These are phyloP conservation scores for Kockiozyma suomiensis DNA, from an alignment of 805 yeast species.

Conservation along the genomic window DNA sequence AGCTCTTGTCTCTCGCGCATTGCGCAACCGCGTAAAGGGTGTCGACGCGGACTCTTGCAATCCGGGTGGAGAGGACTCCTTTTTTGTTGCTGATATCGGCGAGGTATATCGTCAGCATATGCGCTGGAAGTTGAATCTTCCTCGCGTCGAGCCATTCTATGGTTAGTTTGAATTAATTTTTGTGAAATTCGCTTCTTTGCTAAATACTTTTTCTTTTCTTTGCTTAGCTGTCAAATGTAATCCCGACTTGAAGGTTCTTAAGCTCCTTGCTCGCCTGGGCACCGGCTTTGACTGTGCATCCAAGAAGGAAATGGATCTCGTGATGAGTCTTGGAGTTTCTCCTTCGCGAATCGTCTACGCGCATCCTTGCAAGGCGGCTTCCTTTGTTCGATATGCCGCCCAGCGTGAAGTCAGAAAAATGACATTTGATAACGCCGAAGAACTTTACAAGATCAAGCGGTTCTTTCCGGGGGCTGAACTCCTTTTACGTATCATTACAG, in stretches of 20 bases:
- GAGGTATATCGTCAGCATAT: constrained; percentile 62
- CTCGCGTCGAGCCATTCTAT: constrained; percentile 81
- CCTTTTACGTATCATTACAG: constrained; percentile 81
- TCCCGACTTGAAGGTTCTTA: constrained; percentile 64
- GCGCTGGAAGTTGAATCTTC: constrained; percentile 68
- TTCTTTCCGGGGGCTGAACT: constrained; percentile 71
- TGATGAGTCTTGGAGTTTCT: constrained; percentile 63
- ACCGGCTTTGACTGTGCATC: constrained; percentile 93
- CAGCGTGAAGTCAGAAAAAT: constrained; percentile 62
- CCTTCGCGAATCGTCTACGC: constrained; percentile 81
- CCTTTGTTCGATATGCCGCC: constrained; percentile 75
- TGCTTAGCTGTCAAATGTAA: constrained; percentile 84
- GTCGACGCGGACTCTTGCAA: constrained; percentile 62
- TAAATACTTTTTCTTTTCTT: background rate
- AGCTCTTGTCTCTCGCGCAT: constrained; percentile 31
- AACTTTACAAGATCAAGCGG: constrained; percentile 69
- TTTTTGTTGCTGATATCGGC: constrained; percentile 84
- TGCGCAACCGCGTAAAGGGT: constrained; percentile 25
- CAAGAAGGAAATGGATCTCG: constrained; percentile 71
- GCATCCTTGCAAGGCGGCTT: constrained; percentile 89
- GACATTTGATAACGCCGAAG: constrained; percentile 88
- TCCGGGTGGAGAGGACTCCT: constrained; percentile 82
- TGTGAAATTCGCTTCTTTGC: background rate
- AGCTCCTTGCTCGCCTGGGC: constrained; percentile 61
- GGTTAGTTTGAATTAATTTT: too few species aligned